Evolutionary conservation across 768 basidiomycete species (phyloP), one percentile per base, ranked within the genome.

Genomic region (Naganishia vaughanmartiniae): DNA sequence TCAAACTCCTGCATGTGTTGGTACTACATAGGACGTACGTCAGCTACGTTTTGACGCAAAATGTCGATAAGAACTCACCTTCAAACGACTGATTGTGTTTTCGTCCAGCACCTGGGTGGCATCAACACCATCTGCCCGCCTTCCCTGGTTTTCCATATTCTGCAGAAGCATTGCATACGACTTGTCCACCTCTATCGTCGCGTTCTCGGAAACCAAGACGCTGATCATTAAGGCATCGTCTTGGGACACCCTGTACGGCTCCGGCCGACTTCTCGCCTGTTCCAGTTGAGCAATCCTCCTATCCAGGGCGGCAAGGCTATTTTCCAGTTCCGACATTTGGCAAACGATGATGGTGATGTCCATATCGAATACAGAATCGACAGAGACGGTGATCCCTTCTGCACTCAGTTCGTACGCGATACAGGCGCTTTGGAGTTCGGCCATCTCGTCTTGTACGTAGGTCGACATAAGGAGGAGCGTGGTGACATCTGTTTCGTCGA

Each of bases 391-490:
- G 34, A 58, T 15, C 0, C 57, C 34, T 21, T 34, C 57, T 15
- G 14, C 57, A 39, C 57, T 58, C 10, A 58, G 31, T 10, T 33
- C 21, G 57, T 58, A 58, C 4, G 57, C 57, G 5, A 58, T 24
- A 17, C 34, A 36, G 15, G 57, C 57, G 57, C 34, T 58, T 58
- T 58, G 15, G 6, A 58, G 57, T 39, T 58, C 57, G 0, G 57
- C 6, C 33, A 58, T 58, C 34, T 58, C 57, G 34, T 58, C 57
- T 39, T 58, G 57, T 2, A 58, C 57, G 34, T 34, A 58, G 1
- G 57, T 58, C 11, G 57, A 58, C 57, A 58, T 58, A 34, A 58
- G 57, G 33, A 58, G 34, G 34, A 58, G 57, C 2, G 57, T 58
- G 11, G 57, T 36, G 14, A 58, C 34, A 36, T 58, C 57, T 2